Evolutionary conservation across 1,139 yeast genomes (phyloP).

Genomic region (Suhomyces anneliseae): DNA sequence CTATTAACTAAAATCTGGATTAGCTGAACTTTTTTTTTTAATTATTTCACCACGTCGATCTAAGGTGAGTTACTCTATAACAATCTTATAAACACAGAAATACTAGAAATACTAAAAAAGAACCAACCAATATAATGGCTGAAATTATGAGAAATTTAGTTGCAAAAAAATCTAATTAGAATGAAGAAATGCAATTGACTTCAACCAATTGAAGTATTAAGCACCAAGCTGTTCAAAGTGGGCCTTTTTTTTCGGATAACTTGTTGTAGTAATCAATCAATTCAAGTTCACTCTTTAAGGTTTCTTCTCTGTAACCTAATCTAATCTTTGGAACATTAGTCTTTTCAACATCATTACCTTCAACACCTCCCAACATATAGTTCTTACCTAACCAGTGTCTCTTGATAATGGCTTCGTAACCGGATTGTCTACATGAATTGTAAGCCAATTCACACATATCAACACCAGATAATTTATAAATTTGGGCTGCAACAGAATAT

Average conservation of each 20-base stretch:
- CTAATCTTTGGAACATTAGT: slow-evolving; percentile 93
- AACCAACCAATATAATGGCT: no score
- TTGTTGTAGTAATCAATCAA: slow-evolving; percentile 62
- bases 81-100: no score
- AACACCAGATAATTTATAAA: slow-evolving; percentile 87
- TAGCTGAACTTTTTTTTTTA: no score
- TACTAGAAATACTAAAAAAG: no score
- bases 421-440: slow-evolving; percentile 86
- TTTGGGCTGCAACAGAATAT: slow-evolving; percentile 96
- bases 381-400: slow-evolving; percentile 89
- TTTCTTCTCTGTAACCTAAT: slow-evolving; percentile 77
- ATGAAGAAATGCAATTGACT: no score
- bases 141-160: no score
- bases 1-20: no score
- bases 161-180: no score
- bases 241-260: not conserved
- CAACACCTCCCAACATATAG: slow-evolving; percentile 60
- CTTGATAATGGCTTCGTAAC: slow-evolving; percentile 84
- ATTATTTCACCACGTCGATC: no score
- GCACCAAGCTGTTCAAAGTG: no score
- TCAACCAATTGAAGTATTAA: no score
- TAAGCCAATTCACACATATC: slow-evolving; percentile 95
- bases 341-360: slow-evolving; percentile 86
- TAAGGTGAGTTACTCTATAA: no score
- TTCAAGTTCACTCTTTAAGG: slow-evolving; percentile 71